phyloP scores from a whole-genome alignment of 345 rosid genomes.

The Euphorbia lathyris region DNA sequence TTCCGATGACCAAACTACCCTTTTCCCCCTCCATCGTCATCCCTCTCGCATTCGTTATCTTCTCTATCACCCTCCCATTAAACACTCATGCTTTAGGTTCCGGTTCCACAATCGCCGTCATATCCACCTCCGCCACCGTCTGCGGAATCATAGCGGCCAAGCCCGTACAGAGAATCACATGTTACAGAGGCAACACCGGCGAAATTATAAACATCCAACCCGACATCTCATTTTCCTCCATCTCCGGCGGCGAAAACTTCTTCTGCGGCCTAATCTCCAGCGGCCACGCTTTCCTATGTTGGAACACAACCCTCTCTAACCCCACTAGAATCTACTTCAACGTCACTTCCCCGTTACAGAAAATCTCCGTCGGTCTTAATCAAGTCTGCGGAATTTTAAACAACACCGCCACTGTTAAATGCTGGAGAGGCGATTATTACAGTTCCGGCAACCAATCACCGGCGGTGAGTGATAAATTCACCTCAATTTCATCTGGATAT shows the following conservation, averaged over 20 bases:
- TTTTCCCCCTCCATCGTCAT: not conserved
- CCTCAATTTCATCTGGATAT: constrained; percentile 57
- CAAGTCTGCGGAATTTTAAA: constrained; percentile 63
- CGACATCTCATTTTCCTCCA: constrained; percentile 50
- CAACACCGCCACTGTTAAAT: constrained; percentile 27
- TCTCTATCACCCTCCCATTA: constrained; percentile 5
- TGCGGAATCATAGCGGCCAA: constrained; percentile 57
- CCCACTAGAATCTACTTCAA: constrained; percentile 50
- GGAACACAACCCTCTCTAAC: constrained; percentile 34
- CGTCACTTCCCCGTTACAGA: constrained; percentile 33
- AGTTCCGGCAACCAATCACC: constrained; percentile 11
- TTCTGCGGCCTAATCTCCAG: constrained; percentile 71
- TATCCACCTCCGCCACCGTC: constrained; percentile 50
- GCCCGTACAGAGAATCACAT: constrained; percentile 40
- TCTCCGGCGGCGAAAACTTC: constrained; percentile 58
- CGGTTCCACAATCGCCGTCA: constrained; percentile 64
- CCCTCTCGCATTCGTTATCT: not conserved
- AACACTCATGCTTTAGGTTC: constrained; percentile 49
- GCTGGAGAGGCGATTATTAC: constrained; percentile 47
- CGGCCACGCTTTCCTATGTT: constrained; percentile 59
- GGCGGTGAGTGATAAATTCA: constrained; percentile 22
- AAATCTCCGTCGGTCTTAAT: constrained; percentile 55
- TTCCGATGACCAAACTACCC: not conserved
- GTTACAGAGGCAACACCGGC: constrained; percentile 34
- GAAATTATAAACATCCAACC: constrained; percentile 35